Conservation (phyloP, 2,329 filamentous ascomycete species). For the Blastomyces gilchristii region DNA sequence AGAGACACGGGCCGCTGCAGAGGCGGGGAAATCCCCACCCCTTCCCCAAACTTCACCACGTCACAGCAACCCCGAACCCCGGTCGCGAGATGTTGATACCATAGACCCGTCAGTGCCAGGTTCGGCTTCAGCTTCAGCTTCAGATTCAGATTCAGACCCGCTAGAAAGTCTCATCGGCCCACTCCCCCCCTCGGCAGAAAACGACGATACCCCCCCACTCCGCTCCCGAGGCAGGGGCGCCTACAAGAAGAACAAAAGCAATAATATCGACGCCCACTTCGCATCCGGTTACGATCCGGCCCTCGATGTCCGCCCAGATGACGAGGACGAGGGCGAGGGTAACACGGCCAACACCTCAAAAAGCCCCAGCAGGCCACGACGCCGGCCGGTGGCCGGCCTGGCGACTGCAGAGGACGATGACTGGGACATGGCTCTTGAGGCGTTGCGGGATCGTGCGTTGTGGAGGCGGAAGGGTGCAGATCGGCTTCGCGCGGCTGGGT, state of each 20-base stretch:
- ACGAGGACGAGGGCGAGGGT: conserved; percentile 27
- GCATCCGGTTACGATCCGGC: conserved; percentile 52
- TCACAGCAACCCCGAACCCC: not conserved
- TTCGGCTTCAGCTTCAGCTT: not conserved
- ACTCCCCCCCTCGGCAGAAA: conserved; percentile 41
- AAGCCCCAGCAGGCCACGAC: conserved; percentile 32
- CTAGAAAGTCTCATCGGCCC: conserved; percentile 57
- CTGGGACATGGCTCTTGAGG: conserved; percentile 73
- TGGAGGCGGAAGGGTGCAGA: conserved; percentile 68
- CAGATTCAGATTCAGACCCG: conserved; percentile 6
- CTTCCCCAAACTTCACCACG: not conserved
- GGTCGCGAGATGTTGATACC: not conserved
- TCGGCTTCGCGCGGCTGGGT: conserved; percentile 65
- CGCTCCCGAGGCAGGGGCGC: conserved; percentile 62
- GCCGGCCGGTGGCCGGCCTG: conserved; percentile 29
- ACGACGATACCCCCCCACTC: conserved; percentile 31
- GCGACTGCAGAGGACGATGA: conserved; percentile 47
- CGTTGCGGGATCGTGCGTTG: conserved; percentile 65
- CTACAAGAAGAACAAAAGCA: conserved; percentile 46
- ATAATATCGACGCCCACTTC: conserved; percentile 75
- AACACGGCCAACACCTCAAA: conserved; percentile 41
- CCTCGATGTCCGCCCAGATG: conserved; percentile 30
- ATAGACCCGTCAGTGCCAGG: not conserved
- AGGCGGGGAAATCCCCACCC: not conserved
- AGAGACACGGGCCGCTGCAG: not conserved